These are phyloP conservation scores for Kodamaea kakaduensis DNA, from an alignment of 805 yeast genomes.

Conservation along the genomic window DNA sequence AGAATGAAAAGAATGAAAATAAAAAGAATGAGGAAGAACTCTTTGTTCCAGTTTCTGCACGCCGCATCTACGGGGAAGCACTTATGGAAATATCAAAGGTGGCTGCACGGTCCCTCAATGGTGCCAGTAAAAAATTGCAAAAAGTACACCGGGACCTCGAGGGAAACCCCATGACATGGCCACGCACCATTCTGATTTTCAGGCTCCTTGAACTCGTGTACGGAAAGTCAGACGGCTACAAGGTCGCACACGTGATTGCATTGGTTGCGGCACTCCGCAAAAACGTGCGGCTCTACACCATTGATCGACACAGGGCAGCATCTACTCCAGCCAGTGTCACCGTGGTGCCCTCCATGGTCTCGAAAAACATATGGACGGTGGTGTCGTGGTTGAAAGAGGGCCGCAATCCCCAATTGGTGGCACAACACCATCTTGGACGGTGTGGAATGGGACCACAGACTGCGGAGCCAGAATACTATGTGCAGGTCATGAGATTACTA, in stretches of 20 bases:
- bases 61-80: slow-evolving; percentile 31
- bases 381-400: slow-evolving; percentile 17
- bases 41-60: slow-evolving; percentile 34
- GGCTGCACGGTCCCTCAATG: slow-evolving; percentile 39
- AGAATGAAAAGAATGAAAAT: neutral
- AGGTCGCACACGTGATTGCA: slow-evolving; percentile 31
- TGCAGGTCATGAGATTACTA: slow-evolving; percentile 43
- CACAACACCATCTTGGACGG: slow-evolving; percentile 16
- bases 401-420: slow-evolving; percentile 19
- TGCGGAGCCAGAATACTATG: slow-evolving; percentile 18
- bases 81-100: slow-evolving; percentile 35
- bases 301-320: slow-evolving; percentile 24
- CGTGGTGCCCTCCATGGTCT: slow-evolving; percentile 24
- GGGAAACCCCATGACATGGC: slow-evolving; percentile 28
- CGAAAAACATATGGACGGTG: slow-evolving; percentile 1
- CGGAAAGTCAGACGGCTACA: slow-evolving; percentile 8
- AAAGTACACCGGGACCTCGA: slow-evolving; percentile 40
- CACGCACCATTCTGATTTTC: slow-evolving; percentile 33
- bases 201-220: slow-evolving; percentile 23
- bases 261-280: slow-evolving; percentile 48
- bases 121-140: slow-evolving; percentile 1
- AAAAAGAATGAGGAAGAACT: slow-evolving; percentile 12
- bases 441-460: neutral
- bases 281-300: slow-evolving; percentile 44
- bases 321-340: slow-evolving; percentile 32